Percentiles rank a stretch among this genome's conserved stretches.
Conservation (phyloP, 208 protist species). For the Trypanosomatidae sp. region DNA sequence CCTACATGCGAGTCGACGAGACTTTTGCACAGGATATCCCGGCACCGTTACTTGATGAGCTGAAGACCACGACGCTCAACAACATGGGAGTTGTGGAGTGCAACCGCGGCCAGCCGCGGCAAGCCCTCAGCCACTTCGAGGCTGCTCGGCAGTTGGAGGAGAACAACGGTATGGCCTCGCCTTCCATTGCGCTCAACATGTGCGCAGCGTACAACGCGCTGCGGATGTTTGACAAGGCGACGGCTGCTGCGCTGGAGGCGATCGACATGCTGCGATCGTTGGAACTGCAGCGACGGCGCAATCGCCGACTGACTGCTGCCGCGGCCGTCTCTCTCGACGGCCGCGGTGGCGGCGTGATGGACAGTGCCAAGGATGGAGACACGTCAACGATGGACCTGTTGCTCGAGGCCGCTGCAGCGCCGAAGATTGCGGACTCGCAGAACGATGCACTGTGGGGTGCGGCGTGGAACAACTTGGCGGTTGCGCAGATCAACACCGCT, state of each 20-base stretch:
- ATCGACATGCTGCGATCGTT: constrained; percentile 87
- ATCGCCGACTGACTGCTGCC: constrained; percentile 12
- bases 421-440: constrained; percentile 63
- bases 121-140: constrained; percentile 87
- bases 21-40: constrained; percentile 22
- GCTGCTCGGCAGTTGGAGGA: constrained; percentile 79
- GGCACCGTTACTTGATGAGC: constrained; percentile 53
- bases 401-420: constrained; percentile 40
- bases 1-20: constrained; percentile 50
- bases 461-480: constrained; percentile 87
- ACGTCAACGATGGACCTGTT: constrained; percentile 24
- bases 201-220: constrained; percentile 87
- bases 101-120: constrained; percentile 74
- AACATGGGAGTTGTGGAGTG: constrained; percentile 89
- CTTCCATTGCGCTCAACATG: constrained; percentile 81
- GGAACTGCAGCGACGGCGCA: constrained; percentile 49
- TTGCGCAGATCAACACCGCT: constrained; percentile 86
- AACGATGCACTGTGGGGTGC: constrained; percentile 85
- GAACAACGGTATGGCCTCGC: constrained; percentile 67
- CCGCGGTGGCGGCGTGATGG: not conserved
- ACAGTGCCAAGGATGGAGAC: constrained; percentile 14
- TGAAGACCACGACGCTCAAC: constrained; percentile 81
- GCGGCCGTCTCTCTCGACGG: constrained; percentile 6
- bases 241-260: constrained; percentile 77
- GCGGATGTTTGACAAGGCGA: constrained; percentile 84